Base-by-base conservation (phyloP, 2,329 filamentous ascomycete genomes). In the Ophiosphaerella korrae region DNA sequence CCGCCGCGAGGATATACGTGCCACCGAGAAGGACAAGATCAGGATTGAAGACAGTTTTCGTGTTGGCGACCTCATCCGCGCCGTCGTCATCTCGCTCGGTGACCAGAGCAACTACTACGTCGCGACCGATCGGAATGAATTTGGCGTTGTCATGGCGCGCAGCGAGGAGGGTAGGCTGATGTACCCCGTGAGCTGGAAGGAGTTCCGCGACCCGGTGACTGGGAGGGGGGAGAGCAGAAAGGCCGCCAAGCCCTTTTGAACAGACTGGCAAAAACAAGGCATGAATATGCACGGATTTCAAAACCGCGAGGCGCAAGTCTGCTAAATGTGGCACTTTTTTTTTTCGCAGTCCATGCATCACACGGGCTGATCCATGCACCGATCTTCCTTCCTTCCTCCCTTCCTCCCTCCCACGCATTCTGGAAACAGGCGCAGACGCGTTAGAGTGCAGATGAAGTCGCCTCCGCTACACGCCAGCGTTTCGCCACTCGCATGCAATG, bases 51-150 rank as follows among this genome's bases (percentile, higher is more conserved):
- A 96, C 72, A 90, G 88, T 66, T 97, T 97, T 71, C 83, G 92
- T 59, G 92, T 95, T 0, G 94, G 94, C 0, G 94, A 99, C 77
- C 86, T 97, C 59, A 90, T 99, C 44, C 80, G 90, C 43, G 94
- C 91, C 4, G 84, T 88, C 48, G 92, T 99, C 67, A 94, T 96
- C 51, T 94, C 89, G 7, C 77, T 97, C 12, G 94, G 94, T 33
- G 94, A 99, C 71, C 92, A 97, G 77, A 86, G 89, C 43, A 96
- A 90, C 66, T 99, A 97, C 73, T 99, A 97, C 73, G 82, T 96
- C n/a, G 89, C 88, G 23, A 99, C 94, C 1, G 91, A 92, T 24
- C 85, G 85, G 61, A 97, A 99, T 74, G 89, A 96, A 71, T 80
- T 96, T 35, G 94, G 94, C 2, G 93, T 97, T 51, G 89, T 99